Evolutionary conservation across 148 eudicot species (phyloP).

Genomic region (Pouteria glomerata): DNA sequence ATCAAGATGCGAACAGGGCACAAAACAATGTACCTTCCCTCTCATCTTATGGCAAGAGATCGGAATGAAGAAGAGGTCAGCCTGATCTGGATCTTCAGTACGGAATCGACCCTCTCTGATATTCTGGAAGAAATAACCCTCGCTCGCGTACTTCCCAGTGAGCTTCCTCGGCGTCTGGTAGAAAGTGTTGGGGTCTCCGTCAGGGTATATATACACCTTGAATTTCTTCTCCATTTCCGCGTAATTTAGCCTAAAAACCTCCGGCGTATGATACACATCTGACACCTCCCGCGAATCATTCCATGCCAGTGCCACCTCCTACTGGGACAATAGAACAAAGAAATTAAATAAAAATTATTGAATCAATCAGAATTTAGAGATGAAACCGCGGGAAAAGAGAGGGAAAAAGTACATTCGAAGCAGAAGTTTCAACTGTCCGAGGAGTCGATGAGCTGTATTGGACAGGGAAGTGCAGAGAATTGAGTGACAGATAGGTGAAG

Average conservation of each 20-base stretch:
- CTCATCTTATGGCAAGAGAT: conserved; percentile 98
- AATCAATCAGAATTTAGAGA: conserved; percentile 3
- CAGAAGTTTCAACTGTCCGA: too few relatives aligned
- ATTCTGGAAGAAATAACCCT: conserved; percentile 94
- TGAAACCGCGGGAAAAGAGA: background rate
- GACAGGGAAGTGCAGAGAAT: conserved; percentile 41
- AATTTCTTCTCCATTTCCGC: conserved; percentile 79
- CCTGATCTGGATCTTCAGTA: conserved; percentile 75
- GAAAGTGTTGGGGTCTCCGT: conserved; percentile 75
- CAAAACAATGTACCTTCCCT: conserved; percentile 53
- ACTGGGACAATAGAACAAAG: background rate
- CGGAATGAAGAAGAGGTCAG: conserved; percentile 82
- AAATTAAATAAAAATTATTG: background rate
- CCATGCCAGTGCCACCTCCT: too few relatives aligned
- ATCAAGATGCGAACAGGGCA: background rate
- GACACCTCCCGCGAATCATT: conserved; percentile 16
- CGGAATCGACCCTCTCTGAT: conserved; percentile 70
- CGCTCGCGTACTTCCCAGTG: conserved; percentile 85
- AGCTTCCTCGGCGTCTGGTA: conserved; percentile 93
- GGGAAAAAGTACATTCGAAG: too few relatives aligned
- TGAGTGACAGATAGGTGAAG: conserved; percentile 66
- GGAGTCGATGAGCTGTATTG: conserved; percentile 19
- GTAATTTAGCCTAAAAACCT: conserved; percentile 55
- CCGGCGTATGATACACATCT: conserved; percentile 59
- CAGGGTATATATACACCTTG: conserved; percentile 76